A percentile compares a stretch with the other conserved stretches of the same genome.
Conservation (phyloP, 1,139 yeast genomes). For the Arxiozyma telluris region DNA sequence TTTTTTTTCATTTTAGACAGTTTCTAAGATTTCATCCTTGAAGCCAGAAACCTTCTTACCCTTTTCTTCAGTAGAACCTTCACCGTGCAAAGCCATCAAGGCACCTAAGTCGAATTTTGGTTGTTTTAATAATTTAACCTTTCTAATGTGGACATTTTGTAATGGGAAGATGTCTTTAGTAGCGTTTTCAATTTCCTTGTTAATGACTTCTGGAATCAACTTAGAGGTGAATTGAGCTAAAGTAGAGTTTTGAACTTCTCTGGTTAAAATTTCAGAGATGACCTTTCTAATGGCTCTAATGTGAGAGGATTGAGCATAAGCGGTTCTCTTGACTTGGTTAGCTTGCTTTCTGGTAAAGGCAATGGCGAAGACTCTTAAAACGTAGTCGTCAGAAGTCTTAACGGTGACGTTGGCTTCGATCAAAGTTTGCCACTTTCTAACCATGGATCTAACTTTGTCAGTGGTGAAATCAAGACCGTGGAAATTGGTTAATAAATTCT, state of each 20-base stretch:
- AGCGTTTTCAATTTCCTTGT: conserved; percentile 83
- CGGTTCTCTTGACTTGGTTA: conserved; percentile 83
- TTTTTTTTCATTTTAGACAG: conserved; percentile 48
- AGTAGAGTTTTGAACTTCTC: conserved; percentile 77
- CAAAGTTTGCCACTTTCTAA: conserved; percentile 89
- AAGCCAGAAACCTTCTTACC: conserved; percentile 85
- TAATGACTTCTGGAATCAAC: conserved; percentile 85
- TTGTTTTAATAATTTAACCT: conserved; percentile 84
- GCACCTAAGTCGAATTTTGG: conserved; percentile 88
- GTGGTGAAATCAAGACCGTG: conserved; percentile 90
- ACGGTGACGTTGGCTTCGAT: conserved; percentile 88
- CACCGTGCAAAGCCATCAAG: conserved; percentile 86
- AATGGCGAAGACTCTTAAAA: conserved; percentile 78
- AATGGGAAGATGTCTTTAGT: conserved; percentile 79
- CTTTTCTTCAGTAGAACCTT: conserved; percentile 71
- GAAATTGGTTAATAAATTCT: conserved; percentile 88
- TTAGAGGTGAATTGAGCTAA: conserved; percentile 81
- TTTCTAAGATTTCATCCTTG: conserved; percentile 86
- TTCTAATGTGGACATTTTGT: conserved; percentile 87
- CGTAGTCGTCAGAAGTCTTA: conserved; percentile 87
- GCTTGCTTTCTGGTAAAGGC: conserved; percentile 89
- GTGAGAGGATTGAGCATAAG: conserved; percentile 86
- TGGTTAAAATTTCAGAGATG: conserved; percentile 77
- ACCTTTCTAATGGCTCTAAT: conserved; percentile 67
- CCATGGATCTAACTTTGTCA: conserved; percentile 83